A percentile compares a stretch with the other conserved stretches of the same genome.
phyloP scores from a whole-genome alignment of 257 asterid species.

The Rauvolfia tetraphylla region DNA sequence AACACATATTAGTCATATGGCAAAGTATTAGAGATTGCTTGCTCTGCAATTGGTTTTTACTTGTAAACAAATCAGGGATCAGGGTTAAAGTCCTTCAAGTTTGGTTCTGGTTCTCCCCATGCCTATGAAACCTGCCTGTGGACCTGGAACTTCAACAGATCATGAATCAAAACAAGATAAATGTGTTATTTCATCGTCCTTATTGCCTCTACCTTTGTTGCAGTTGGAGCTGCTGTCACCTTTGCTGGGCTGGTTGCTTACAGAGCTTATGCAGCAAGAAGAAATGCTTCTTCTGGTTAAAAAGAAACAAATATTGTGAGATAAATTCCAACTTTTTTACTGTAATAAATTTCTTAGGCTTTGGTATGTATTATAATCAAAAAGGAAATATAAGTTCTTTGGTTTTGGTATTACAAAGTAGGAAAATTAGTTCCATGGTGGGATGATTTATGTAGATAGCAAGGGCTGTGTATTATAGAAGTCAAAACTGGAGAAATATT shows the following conservation, averaged over 20 bases:
- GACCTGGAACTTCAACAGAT: no score
- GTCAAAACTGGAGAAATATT: neutral
- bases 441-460: neutral
- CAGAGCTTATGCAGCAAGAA: neutral
- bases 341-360: neutral
- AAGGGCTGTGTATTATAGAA: neutral
- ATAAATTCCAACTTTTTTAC: neutral
- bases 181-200: neutral
- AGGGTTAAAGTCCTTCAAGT: no score
- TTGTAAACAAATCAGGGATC: no score
- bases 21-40: no score
- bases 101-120: neutral
- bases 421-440: neutral
- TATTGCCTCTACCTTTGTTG: neutral
- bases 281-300: neutral
- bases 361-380: no score
- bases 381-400: no score
- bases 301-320: neutral
- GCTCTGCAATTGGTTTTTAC: no score
- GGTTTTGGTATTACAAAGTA: neutral
- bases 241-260: neutral
- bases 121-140: neutral
- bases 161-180: no score
- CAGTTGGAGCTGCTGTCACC: conserved; percentile 3
- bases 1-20: no score